Base-by-base conservation (phyloP, 106 monocot species). In the Platanthera zijinensis region DNA sequence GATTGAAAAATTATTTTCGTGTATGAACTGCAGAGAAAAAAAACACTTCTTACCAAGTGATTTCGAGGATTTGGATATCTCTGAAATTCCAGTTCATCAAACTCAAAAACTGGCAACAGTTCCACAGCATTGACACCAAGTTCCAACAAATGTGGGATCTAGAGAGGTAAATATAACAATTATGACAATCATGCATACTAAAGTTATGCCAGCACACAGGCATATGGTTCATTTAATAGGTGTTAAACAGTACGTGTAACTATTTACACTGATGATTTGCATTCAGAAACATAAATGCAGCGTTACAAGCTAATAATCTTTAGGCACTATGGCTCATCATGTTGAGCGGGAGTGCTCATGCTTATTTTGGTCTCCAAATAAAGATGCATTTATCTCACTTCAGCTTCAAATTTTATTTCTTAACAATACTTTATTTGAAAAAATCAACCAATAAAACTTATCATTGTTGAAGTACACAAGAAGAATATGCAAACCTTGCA, bases 111-210 rank as follows among this genome's bases (percentile, higher is more conserved):
- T 30, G 97, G 97, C 57, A 99, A 80, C 17, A 99, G 66, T 84
- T 99, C 97, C 48, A 99, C 92, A 28, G 94, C 97, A 86, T 99
- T 99, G 61, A 94, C 78, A 30, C 97, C 97, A 78, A 99, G 94
- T 52, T 99, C 90, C 78, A 92, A 75, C 49, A 99, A 79, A 84
- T 99, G 88, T 85, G 92, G 94, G 19, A 99, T 99, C 97, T 99
- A 50, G 75, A 75, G 4, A 32, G 2, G 6, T 30, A 11, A 66
- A 66, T 25, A 10, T 32, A 8, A 30, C 4, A 32, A 66, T 66
- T 70, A 70, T 48, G 17, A 70, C 28, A 66, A 10, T 66, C 19
- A 64, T 64, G 5, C 28, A 14, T 64, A 10, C 25, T 22, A 8
- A 64, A 64, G 66, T 30, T 66, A 32, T 66, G 66, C 32, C 28